Conservation (phyloP, 106 monocot genomes). For the Amphibolis antarctica region DNA sequence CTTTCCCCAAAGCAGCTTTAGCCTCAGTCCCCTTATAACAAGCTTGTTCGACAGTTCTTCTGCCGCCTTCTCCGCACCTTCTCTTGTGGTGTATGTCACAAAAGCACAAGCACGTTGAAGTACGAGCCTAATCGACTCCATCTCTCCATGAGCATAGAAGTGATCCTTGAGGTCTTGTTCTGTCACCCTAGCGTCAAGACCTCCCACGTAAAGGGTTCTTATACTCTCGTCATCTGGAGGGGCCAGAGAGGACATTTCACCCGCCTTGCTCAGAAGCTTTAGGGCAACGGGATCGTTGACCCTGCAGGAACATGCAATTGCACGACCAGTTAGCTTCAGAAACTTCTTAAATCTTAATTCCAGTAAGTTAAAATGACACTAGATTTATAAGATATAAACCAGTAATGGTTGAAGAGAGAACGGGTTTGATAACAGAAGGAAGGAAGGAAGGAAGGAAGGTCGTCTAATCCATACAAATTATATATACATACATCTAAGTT, state of each 20-base stretch:
- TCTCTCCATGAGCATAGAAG: slow-evolving; percentile 94
- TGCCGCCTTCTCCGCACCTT: slow-evolving; percentile 81
- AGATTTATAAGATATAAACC: too few species aligned
- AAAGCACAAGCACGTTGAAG: slow-evolving; percentile 87
- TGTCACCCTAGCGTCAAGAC: slow-evolving; percentile 62
- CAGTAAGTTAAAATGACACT: too few species aligned
- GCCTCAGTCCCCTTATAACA: slow-evolving; percentile 74
- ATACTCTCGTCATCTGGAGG: slow-evolving; percentile 95
- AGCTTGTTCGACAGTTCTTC: slow-evolving; percentile 95
- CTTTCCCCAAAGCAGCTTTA: slow-evolving; percentile 94
- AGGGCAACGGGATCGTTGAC: slow-evolving; percentile 95
- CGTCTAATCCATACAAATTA: too few species aligned
- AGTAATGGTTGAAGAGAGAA: too few species aligned
- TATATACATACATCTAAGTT: too few species aligned
- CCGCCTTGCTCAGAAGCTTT: slow-evolving; percentile 86
- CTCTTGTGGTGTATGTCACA: slow-evolving; percentile 89
- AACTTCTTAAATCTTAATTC: too few species aligned
- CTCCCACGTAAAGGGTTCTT: slow-evolving; percentile 90
- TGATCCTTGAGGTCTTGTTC: slow-evolving; percentile 92
- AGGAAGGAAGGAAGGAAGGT: too few species aligned
- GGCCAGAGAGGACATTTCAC: slow-evolving; percentile 83
- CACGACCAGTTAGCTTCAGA: not conserved
- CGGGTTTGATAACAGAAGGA: too few species aligned
- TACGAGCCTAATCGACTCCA: slow-evolving; percentile 78
- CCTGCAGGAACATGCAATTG: slow-evolving; percentile 22